Conservation (phyloP, 371 early-diverging fungal genomes). For the Mucor mucedo region DNA sequence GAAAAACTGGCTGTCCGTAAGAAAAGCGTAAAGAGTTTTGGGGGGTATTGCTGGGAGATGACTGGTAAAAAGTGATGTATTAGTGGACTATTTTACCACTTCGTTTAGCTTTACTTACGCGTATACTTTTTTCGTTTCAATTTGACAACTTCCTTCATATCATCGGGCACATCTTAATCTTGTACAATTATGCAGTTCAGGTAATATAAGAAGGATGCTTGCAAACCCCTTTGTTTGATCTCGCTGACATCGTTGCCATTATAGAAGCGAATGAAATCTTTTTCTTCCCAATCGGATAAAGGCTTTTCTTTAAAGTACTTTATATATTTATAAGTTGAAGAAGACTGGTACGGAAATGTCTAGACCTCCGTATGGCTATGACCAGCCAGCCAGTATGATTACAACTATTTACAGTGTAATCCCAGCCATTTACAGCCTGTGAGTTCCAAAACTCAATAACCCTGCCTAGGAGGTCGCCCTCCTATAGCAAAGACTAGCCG, state of each 20-base stretch:
- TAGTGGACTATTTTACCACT: constrained; percentile 10
- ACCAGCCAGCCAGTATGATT: too few relatives aligned
- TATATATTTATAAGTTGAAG: constrained; percentile 6
- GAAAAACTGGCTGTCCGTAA: background rate
- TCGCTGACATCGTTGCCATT: constrained; percentile 9
- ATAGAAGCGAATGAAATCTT: constrained; percentile 11
- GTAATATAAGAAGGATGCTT: constrained; percentile 12
- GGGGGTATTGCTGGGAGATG: background rate
- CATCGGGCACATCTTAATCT: constrained; percentile 10
- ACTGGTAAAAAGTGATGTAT: constrained; percentile 4
- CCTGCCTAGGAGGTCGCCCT: too few relatives aligned
- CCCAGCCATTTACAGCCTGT: too few relatives aligned
- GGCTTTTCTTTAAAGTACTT: constrained; percentile 12
- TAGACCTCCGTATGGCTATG: too few relatives aligned
- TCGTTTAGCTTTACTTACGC: constrained; percentile 13
- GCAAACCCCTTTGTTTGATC: constrained; percentile 9
- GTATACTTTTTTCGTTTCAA: background rate
- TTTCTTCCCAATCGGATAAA: constrained; percentile 16
- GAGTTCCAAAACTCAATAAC: too few relatives aligned
- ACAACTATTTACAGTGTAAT: too few relatives aligned
- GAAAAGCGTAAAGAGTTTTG: background rate
- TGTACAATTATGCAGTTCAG: constrained; percentile 8
- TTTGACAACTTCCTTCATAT: constrained; percentile 12
- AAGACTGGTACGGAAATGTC: background rate
- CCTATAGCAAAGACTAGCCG: too few relatives aligned